Conservation (phyloP, 2,329 filamentous ascomycete genomes). For the Sporothrix protearum region DNA sequence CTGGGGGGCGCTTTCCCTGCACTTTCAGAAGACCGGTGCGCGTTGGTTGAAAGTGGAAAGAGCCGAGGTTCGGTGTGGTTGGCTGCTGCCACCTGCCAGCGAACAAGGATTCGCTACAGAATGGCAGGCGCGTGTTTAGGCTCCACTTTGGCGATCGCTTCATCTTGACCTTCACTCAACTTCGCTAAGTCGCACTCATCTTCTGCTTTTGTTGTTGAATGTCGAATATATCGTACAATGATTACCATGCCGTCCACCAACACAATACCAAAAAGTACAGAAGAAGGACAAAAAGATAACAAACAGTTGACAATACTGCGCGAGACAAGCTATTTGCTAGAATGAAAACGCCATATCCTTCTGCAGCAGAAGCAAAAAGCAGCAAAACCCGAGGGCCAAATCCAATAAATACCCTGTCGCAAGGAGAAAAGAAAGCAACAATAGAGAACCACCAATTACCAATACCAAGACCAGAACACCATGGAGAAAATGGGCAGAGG, state of each 20-base stretch:
- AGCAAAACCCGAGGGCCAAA: not conserved
- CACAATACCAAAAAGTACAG: not conserved
- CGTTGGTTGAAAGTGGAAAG: not conserved
- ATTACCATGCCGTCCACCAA: not conserved
- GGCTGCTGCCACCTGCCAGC: slow-evolving; percentile 2
- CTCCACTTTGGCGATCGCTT: not conserved
- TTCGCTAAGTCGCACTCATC: not conserved
- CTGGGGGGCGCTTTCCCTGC: not conserved
- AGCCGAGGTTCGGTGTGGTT: slow-evolving; percentile 18
- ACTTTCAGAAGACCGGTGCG: not conserved
- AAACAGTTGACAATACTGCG: not conserved
- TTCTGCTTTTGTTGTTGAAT: not conserved
- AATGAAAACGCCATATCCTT: not conserved
- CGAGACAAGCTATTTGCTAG: not conserved
- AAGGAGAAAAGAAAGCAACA: not conserved
- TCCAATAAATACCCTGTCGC: not conserved
- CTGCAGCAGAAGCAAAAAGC: not conserved
- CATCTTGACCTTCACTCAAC: not conserved
- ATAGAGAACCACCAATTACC: not conserved
- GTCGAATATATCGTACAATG: not conserved
- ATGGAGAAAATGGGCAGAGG: not conserved
- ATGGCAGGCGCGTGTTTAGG: not conserved
- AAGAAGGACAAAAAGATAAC: not conserved
- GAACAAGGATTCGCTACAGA: not conserved
- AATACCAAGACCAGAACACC: not conserved